Percentiles rank a stretch among this genome's conserved stretches.
Conservation (phyloP, 129 eudicot genomes). For the Arctium lappa region DNA sequence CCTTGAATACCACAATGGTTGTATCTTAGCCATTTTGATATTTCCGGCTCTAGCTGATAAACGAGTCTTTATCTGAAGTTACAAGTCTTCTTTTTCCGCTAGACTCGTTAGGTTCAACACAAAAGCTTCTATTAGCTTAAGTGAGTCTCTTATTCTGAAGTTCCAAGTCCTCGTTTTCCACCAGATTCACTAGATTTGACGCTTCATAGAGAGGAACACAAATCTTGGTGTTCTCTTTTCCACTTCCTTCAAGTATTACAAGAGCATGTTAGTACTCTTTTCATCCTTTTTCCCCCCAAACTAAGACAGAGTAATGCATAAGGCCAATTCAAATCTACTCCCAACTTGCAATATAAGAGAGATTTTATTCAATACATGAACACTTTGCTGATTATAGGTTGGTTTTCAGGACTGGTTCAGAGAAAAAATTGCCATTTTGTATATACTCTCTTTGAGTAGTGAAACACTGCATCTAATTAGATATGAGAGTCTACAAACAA, state of each 20-base stretch:
- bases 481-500: neutral
- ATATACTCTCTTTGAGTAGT: neutral
- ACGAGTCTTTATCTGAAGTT: neutral
- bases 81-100: neutral
- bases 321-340: neutral
- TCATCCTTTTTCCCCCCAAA: neutral
- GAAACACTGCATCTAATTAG: neutral
- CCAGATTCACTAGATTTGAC: neutral
- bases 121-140: neutral
- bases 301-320: neutral
- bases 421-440: neutral
- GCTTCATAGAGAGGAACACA: slow-evolving; percentile 19
- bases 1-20: neutral
- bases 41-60: neutral
- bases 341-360: neutral
- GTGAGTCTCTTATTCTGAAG: neutral
- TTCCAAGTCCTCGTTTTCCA: neutral
- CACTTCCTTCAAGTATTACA: slow-evolving; percentile 8
- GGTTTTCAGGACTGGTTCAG: neutral
- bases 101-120: neutral
- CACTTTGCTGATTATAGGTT: neutral
- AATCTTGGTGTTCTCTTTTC: neutral
- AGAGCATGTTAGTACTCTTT: neutral
- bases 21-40: neutral
- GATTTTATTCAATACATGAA: neutral